A percentile compares a stretch with the other conserved stretches of the same genome.
phyloP scores from a whole-genome alignment of 2,329 filamentous ascomycete genomes.

The Phyllachora maydis region DNA sequence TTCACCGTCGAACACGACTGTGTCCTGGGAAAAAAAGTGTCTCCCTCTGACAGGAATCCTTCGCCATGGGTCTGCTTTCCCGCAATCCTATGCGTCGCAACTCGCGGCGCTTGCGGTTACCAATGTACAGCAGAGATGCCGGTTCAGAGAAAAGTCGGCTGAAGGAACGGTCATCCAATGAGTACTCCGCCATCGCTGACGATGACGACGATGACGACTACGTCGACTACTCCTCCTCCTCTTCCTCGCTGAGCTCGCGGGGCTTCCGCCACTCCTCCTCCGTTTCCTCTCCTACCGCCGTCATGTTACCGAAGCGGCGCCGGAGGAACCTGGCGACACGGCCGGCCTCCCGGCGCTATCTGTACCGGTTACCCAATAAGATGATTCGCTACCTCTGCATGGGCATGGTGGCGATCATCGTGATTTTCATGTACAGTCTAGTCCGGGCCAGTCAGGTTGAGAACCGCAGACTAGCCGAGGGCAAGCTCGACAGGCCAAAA shows the following conservation, averaged over 20 bases:
- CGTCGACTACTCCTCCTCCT: constrained; percentile 18
- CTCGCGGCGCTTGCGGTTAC: too few relatives aligned
- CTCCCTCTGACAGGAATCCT: too few relatives aligned
- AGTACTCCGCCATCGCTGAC: too few relatives aligned
- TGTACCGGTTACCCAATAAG: constrained; percentile 48
- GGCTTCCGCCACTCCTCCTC: constrained; percentile 31
- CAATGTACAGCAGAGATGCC: too few relatives aligned
- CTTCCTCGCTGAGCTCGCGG: constrained; percentile 22
- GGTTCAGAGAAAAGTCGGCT: too few relatives aligned
- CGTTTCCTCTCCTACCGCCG: constrained; percentile 16
- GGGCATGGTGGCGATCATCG: constrained; percentile 42
- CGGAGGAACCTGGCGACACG: too few relatives aligned
- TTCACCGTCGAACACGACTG: too few relatives aligned
- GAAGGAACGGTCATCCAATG: too few relatives aligned
- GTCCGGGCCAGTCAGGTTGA: constrained; percentile 54
- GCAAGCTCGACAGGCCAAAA: too few relatives aligned
- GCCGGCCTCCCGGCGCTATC: constrained; percentile 12
- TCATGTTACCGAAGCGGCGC: constrained; percentile 22
- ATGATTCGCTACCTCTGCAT: constrained; percentile 64
- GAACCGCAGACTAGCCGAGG: constrained; percentile 36
- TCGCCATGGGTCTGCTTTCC: too few relatives aligned
- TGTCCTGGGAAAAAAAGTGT: too few relatives aligned
- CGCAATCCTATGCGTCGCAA: too few relatives aligned
- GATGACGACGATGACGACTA: constrained; percentile 19
- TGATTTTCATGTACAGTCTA: constrained; percentile 60